Evolutionary conservation across 1,139 yeast genomes (phyloP).

Genomic region (Taphrina pruni): DNA sequence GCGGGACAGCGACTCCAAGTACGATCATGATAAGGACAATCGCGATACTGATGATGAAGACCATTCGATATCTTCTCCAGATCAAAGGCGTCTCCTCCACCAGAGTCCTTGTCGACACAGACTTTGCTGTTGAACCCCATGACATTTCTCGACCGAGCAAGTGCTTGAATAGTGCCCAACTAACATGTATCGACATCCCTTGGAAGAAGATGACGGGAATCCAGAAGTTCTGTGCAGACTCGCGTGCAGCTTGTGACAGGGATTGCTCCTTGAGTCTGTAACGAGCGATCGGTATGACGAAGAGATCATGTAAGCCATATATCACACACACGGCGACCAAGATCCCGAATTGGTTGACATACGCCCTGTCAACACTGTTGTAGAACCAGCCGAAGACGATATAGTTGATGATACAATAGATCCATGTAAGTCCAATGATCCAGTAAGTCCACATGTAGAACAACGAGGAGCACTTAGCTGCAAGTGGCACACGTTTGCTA

Average conservation of each 20-base stretch:
- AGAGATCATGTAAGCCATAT: slow-evolving; percentile 43
- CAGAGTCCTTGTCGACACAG: slow-evolving; percentile 42
- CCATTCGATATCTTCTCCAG: slow-evolving; percentile 30
- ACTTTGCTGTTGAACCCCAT: slow-evolving; percentile 46
- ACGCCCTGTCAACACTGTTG: slow-evolving; percentile 41
- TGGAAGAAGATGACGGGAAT: slow-evolving; percentile 44
- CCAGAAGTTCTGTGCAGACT: slow-evolving; percentile 40
- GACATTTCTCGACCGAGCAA: slow-evolving; percentile 44
- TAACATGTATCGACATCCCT: slow-evolving; percentile 44
- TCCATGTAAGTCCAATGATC: slow-evolving; percentile 43
- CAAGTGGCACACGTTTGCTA: slow-evolving; percentile 39
- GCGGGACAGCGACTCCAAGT: slow-evolving; percentile 43
- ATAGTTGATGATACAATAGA: slow-evolving; percentile 43
- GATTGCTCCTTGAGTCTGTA: slow-evolving; percentile 41
- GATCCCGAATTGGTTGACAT: slow-evolving; percentile 43
- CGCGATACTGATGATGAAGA: slow-evolving; percentile 10
- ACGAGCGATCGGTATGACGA: slow-evolving; percentile 44
- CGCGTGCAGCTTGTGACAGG: slow-evolving; percentile 35
- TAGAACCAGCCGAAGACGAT: slow-evolving; percentile 43
- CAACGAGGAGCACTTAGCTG: slow-evolving; percentile 44
- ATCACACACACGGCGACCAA: slow-evolving; percentile 43
- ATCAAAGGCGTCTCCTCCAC: slow-evolving; percentile 45
- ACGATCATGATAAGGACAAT: slow-evolving; percentile 25
- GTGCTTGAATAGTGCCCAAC: slow-evolving; percentile 43
- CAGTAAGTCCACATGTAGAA: slow-evolving; percentile 45